Evolutionary conservation across 441 rosid genomes (phyloP), one percentile per base, ranked within the genome.

Genomic region (Sinapis alba): DNA sequence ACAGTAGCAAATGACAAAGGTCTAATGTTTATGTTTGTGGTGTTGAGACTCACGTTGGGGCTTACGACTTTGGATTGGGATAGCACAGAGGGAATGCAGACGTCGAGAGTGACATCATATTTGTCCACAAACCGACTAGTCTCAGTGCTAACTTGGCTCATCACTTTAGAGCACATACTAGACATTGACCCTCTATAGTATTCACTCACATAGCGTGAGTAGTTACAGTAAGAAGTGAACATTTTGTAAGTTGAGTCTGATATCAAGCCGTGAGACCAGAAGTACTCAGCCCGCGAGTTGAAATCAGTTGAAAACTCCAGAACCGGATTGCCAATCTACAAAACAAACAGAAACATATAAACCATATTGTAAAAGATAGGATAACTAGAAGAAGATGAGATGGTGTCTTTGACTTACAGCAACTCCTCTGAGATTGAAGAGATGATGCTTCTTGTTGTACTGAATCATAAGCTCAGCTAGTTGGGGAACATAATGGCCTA

Each of bases 401-500:
- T 34, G 16, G 11, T 32, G 19, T 13, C 13, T 53, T 41, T 26
- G 10, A 72, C 99, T 90, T 77, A 96, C 98, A 63, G 99, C 98
- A 78, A 93, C 81, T 77, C 98, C 99, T 86, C 87, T 90, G 59
- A 96, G 85, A 76, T 93, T 91, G 88, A 93, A 95, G 79, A 89
- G 71, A 63, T 84, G 85, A 56, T 89, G 86, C 73, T 88, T 87
- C 80, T 78, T 87, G 88, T 96, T 96, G 87, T 75, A 88, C 70
- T 87, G 86, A 75, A 90, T 85, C 86, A 96, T 89, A 77, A 91
- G 90, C 63, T 93, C 83, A 21, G 98, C 98, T 78, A 96, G 78
- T 41, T 96, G 99, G 45, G 98, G 99, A 51, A 93, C 83, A 84
- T 96, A 96, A 72, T 96, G 99, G 59, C 99, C 99, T 95, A 72